These are phyloP conservation scores for Citrullus colocynthis DNA, from an alignment of 306 rosid genomes.

Conservation along the genomic window DNA sequence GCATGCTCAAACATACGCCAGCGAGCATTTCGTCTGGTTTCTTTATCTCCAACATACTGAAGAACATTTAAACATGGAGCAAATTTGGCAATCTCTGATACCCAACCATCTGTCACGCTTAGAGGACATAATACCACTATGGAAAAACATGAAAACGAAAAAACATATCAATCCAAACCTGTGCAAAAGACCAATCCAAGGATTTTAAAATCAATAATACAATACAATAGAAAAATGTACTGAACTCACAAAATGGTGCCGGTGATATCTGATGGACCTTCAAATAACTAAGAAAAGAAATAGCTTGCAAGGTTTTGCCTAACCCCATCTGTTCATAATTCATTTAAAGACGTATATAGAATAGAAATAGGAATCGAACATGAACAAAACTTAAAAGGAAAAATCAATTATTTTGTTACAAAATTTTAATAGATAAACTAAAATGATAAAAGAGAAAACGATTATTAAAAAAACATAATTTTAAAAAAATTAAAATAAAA, in stretches of 20 bases:
- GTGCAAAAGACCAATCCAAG: not conserved
- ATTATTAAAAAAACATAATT: too few species aligned
- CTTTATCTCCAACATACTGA: slow-evolving; percentile 82
- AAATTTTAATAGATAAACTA: not conserved
- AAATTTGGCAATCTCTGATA: slow-evolving; percentile 60
- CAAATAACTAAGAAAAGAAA: slow-evolving; percentile 73
- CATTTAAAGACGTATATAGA: not conserved
- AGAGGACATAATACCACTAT: slow-evolving; percentile 88
- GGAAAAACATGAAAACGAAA: slow-evolving; percentile 8
- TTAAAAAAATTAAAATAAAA: too few species aligned
- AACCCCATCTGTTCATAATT: slow-evolving; percentile 75
- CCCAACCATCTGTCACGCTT: slow-evolving; percentile 94
- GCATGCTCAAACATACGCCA: slow-evolving; percentile 36
- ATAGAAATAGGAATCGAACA: not conserved
- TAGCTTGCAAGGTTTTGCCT: slow-evolving; percentile 93
- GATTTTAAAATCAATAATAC: slow-evolving; percentile 11
- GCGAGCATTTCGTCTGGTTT: slow-evolving; percentile 45
- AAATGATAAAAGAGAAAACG: not conserved
- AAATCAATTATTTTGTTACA: not conserved
- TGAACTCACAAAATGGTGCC: slow-evolving; percentile 84
- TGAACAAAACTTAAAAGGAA: not conserved
- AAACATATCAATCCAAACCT: slow-evolving; percentile 5
- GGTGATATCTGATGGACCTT: slow-evolving; percentile 36
- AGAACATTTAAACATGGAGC: slow-evolving; percentile 52
- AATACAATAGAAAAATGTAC: not conserved